Base-by-base conservation (phyloP, 2,329 filamentous ascomycete genomes). In the Berkeleyomyces rouxiae region DNA sequence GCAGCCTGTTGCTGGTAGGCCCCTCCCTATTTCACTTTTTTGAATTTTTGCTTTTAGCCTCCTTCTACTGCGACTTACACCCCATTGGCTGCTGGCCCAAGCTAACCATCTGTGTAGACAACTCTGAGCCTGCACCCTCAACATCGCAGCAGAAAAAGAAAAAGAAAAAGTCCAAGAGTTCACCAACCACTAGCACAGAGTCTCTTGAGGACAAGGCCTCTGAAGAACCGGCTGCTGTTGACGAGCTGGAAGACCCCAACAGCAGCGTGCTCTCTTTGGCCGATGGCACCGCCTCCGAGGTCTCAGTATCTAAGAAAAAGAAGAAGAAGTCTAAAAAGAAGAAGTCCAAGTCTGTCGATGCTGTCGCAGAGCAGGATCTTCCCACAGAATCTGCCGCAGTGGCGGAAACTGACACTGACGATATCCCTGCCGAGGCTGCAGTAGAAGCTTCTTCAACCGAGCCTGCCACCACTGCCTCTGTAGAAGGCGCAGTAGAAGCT, bases 91-190 rank as follows among this genome's bases (percentile, higher is more conserved):
- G 7, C 33, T 55, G 10, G 13, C 2, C 9, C 33, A 55, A 16
- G 33, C 51, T 55, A 55, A 55, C 61, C 39, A 23, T 39, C 36
- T 39, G 33, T 16, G 31, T 43, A 33, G 53, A 44, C 33, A 49
- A 40, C 40, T 57, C 47, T 13, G 47, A 57, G 42, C 13, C 37
- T 33, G 7, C 39, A 23, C 13, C 42, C 33, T 23, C 53, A 59
- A 60, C 49, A 58, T 44, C 55, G n/a, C 44, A 49, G 61, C 59
- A 65, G 31, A 63, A 61, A 11, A 65, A 61, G 53, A 64, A 63
- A 49, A 58, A 61, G 57, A 61, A 58, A 43, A 61, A 60, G 58
- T 43, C 36, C 44, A 63, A 63, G 53, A 65, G 23, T 42, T 40
- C 63, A 7, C 53, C 51, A 10, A 58, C 51, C 31, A 44, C 58